These are phyloP conservation scores for Plasmodiophora brassicae DNA, from an alignment of 208 protist species.

Conservation along the genomic window DNA sequence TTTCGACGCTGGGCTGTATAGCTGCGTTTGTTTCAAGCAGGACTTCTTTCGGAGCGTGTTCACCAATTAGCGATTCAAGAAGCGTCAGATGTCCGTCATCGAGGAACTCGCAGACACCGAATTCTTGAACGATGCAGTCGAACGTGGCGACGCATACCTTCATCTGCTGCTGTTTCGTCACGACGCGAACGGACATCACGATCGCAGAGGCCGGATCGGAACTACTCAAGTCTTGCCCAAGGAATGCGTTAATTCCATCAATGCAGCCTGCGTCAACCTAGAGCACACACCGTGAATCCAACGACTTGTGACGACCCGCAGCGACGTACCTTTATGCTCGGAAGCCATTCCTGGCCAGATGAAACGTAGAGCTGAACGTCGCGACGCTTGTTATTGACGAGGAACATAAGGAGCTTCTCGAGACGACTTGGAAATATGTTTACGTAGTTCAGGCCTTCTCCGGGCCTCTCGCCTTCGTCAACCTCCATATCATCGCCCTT, in stretches of 20 bases:
- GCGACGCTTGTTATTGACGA: constrained; percentile 45
- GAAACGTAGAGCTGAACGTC: constrained; percentile 48
- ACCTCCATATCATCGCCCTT: neutral
- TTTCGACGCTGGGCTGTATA: neutral
- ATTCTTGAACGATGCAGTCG: constrained; percentile 50
- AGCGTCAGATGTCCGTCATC: constrained; percentile 67
- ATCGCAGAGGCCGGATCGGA: constrained; percentile 40
- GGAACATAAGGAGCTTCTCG: constrained; percentile 42
- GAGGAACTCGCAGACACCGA: constrained; percentile 60
- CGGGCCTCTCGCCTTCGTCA: too few species aligned
- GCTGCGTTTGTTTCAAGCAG: constrained; percentile 37
- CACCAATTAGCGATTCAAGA: constrained; percentile 59
- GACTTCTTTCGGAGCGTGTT: constrained; percentile 64
- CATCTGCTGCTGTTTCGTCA: neutral
- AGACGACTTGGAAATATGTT: constrained; percentile 43
- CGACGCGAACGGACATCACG: constrained; percentile 55
- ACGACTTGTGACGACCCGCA: neutral
- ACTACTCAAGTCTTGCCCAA: neutral
- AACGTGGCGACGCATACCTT: constrained; percentile 60
- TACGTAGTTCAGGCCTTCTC: constrained; percentile 39
- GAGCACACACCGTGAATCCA: too few species aligned
- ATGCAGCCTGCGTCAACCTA: neutral
- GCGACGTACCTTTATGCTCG: neutral
- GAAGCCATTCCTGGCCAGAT: neutral
- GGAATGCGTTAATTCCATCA: neutral